Evolutionary conservation across 192 early-diverging fungal species (phyloP).

Genomic region (Geranomyces variabilis): DNA sequence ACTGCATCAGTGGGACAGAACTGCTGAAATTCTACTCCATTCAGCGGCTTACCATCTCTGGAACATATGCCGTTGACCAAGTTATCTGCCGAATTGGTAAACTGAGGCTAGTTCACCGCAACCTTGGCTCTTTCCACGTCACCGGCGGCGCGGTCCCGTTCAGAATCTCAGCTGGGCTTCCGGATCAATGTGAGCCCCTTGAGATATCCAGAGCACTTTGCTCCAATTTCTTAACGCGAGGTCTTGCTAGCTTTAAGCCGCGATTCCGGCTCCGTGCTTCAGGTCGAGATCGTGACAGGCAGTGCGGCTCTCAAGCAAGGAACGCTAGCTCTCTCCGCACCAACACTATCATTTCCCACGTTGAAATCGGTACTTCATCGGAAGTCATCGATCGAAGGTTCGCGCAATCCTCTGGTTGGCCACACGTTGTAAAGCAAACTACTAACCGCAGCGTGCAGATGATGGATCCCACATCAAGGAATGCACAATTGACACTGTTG

Average conservation of each 20-base stretch:
- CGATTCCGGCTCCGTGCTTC: not conserved
- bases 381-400: conserved; percentile 25
- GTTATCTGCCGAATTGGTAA: conserved; percentile 62
- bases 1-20: not conserved
- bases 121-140: conserved; percentile 44
- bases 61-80: conserved; percentile 62
- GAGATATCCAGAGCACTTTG: conserved; percentile 5
- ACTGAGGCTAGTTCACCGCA: conserved; percentile 34
- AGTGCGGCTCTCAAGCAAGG: conserved; percentile 8
- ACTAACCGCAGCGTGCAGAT: conserved; percentile 6
- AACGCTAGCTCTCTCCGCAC: conserved; percentile 5
- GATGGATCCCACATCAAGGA: conserved; percentile 14
- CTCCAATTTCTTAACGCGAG: conserved; percentile 20
- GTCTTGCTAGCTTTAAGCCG: not conserved
- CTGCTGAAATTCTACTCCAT: not conserved
- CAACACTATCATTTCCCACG: not conserved
- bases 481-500: conserved; percentile 39
- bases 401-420: conserved; percentile 1
- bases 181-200: conserved; percentile 37
- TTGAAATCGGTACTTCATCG: conserved; percentile 19
- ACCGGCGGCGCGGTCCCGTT: conserved; percentile 35
- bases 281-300: conserved; percentile 14
- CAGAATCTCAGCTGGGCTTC: conserved; percentile 13
- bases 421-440: conserved; percentile 28
- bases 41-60: conserved; percentile 50